Evolutionary conservation across 257 asterid species (phyloP), one percentile per base, ranked within the genome.

Genomic region (Nicotiana paniculata): DNA sequence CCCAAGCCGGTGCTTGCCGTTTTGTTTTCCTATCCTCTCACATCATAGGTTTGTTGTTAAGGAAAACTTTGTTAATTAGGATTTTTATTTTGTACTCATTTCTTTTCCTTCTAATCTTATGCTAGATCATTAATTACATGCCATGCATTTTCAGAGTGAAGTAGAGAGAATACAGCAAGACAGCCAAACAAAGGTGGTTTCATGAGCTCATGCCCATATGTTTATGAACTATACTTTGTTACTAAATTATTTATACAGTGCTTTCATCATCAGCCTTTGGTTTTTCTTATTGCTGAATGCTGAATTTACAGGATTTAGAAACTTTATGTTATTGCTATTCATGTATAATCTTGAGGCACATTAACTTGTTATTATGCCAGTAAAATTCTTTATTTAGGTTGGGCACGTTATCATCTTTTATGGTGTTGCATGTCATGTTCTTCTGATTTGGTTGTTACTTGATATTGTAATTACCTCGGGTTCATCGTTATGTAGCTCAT

Each of bases 1-100:
- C 98, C 99, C 0, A 88, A 93, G 92, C 99, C 98, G 6, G 97
- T 94, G 16, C 95, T 94, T 0, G 97, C 99, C 1, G 97, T 96
- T 17, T 77, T 96, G 85, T 92, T 92, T 82, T 97, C 94, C 59
- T 96, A 90, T 85, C 99, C 99, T 51, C 58, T 93, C 63, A 96
- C 98, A 6, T 5, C 87, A 32, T 81, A 94, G 97, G 99, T 95
- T 75, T 81, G 62, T 58, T 33, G 54, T 43, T 62, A 32, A 59
- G 15, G 72, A 37, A 24, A 12, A 13, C 75, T 30, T 66, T 66
- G 9, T 30, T 66, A 66, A 43, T 43, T 43, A 43, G 12, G 35
- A 4, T 32, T 32, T 32, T 72, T 21, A 46, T 72, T 72, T 72
- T 62, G 8, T 26, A 62, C 68, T 58, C 30, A 3, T 62, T 61